A percentile compares a stretch with the other conserved stretches of the same genome.
These are phyloP conservation scores for Pseudogymnoascus sp. DNA, from an alignment of 2,329 filamentous ascomycete species.

Conservation along the genomic window DNA sequence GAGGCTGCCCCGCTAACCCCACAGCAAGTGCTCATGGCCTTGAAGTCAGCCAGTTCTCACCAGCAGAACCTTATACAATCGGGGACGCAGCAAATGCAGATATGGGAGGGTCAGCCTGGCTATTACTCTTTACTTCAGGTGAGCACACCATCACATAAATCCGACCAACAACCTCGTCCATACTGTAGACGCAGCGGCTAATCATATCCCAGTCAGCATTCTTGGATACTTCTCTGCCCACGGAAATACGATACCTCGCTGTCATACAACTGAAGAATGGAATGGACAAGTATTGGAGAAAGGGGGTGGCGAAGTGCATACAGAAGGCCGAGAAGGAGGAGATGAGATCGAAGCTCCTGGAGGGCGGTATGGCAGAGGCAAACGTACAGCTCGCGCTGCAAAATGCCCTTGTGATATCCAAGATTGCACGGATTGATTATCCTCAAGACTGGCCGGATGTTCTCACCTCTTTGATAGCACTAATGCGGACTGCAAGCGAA, in stretches of 20 bases:
- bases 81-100: slow-evolving; percentile 57
- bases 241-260: slow-evolving; percentile 76
- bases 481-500: slow-evolving; percentile 51
- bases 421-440: slow-evolving; percentile 83
- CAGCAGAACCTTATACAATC: slow-evolving; percentile 56
- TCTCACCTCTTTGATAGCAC: slow-evolving; percentile 49
- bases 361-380: slow-evolving; percentile 68
- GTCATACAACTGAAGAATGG: slow-evolving; percentile 95
- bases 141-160: slow-evolving; percentile 16
- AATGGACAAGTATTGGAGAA: slow-evolving; percentile 91
- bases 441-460: slow-evolving; percentile 73
- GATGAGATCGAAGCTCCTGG: slow-evolving; percentile 67
- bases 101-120: slow-evolving; percentile 59
- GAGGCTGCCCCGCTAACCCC: slow-evolving; percentile 65
- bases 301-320: slow-evolving; percentile 50
- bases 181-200: slow-evolving; percentile 7
- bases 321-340: slow-evolving; percentile 65
- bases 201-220: slow-evolving; percentile 56
- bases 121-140: slow-evolving; percentile 66
- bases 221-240: slow-evolving; percentile 66
- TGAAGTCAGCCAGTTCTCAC: slow-evolving; percentile 55
- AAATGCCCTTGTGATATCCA: slow-evolving; percentile 79
- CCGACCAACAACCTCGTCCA: neutral
- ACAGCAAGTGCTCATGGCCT: slow-evolving; percentile 53
- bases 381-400: slow-evolving; percentile 72